Evolutionary conservation across 2,329 filamentous ascomycete species (phyloP), one percentile per base, ranked within the genome.

Genomic region (Fusarium duplospermum): DNA sequence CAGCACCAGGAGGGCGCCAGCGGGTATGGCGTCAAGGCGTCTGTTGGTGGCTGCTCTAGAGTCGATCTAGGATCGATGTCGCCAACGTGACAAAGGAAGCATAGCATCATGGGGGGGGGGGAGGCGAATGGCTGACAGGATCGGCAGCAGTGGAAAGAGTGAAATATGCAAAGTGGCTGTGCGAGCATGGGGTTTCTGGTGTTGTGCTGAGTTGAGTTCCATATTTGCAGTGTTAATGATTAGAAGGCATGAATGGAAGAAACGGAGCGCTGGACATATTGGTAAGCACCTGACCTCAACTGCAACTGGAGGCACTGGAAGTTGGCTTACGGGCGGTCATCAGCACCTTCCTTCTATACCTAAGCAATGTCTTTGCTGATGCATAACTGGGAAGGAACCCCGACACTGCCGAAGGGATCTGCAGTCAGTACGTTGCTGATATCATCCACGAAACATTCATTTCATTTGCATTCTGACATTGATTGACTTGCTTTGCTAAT

Each of bases 21-120:
- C 71, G 76, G 76, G 70, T 77, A 79, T 62, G 77, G 77, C 77
- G 77, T 79, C 70, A 79, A 75, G 69, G 76, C 77, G 77, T 71
- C 69, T 76, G 69, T 73, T 70, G 70, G 75, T 78, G 69, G 72
- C 70, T 77, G 67, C 50, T 66, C 57, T 52, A 64, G 66, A 69
- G 66, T 64, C 62, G 76, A 75, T 74, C 72, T 64, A 66, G 57
- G 64, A 40, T 62, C 62, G 60, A 64, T 63, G 67, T 47, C 62
- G 59, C 62, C 61, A 71, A 64, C 58, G 54, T 60, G 74, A 70
- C 45, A 65, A 67, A 35, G 40, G 31, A 38, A 33, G 31, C 31
- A 33, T 33, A 14, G 59, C 14, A 61, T 58, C 57, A 67, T 64
- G 36, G 35, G 45, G 10, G 29, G 29, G 29, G 29, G 31, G 31